phyloP scores from a whole-genome alignment of 2,329 filamentous ascomycete genomes.

The Cryphonectria naterciae region DNA sequence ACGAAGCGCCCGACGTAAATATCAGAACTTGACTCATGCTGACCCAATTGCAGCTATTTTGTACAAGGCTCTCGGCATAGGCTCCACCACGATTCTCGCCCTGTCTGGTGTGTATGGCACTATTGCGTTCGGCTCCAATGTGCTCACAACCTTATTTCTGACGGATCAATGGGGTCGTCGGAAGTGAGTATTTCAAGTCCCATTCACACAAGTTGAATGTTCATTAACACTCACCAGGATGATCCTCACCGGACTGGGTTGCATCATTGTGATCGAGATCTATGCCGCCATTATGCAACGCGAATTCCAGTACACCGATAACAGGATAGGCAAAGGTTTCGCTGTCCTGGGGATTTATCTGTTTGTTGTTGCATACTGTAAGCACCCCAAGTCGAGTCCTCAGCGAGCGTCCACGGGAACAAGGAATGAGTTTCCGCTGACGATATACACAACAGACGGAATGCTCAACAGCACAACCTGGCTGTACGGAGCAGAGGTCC shows the following conservation, averaged over 20 bases:
- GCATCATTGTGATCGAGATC: constrained; percentile 60
- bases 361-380: constrained; percentile 60
- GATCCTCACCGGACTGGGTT: constrained; percentile 56
- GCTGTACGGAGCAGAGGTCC: constrained; percentile 59
- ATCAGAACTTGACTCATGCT: background rate
- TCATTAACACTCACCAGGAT: constrained; percentile 43
- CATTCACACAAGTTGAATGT: too few species aligned
- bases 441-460: constrained; percentile 41
- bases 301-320: constrained; percentile 58
- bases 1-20: constrained; percentile 22
- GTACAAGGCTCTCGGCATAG: constrained; percentile 58
- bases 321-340: constrained; percentile 61
- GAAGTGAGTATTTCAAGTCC: constrained; percentile 42
- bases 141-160: constrained; percentile 54
- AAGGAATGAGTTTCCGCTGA: background rate
- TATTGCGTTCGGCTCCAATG: constrained; percentile 54
- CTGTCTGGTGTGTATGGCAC: constrained; percentile 60
- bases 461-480: constrained; percentile 59
- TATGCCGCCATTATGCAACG: constrained; percentile 64
- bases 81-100: constrained; percentile 53
- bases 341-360: constrained; percentile 63
- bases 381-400: constrained; percentile 29
- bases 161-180: constrained; percentile 63
- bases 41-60: constrained; percentile 46
- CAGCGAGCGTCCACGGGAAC: background rate